Percentiles rank a stretch among this genome's conserved stretches.
Evolutionary conservation across 352 stramenopile species (phyloP).

Genomic region (Chrysophaeum taylorii): DNA sequence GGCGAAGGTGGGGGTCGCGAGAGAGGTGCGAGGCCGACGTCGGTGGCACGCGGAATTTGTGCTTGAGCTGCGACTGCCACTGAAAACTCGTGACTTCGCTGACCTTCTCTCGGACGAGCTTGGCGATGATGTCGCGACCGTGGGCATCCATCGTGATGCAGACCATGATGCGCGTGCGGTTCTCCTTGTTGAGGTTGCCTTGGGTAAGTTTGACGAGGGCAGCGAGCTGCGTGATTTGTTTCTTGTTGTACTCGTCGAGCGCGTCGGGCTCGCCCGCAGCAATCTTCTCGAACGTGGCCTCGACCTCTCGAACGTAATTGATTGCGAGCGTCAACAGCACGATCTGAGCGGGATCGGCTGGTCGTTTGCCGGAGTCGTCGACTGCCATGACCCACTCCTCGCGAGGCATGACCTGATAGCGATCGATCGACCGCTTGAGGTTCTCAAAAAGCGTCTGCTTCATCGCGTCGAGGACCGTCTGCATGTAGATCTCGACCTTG

Average conservation of each 20-base stretch:
- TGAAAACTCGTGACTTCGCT: slow-evolving; percentile 69
- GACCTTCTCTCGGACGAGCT: slow-evolving; percentile 77
- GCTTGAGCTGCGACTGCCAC: slow-evolving; percentile 89
- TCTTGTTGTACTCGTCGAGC: slow-evolving; percentile 73
- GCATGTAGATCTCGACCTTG: slow-evolving; percentile 93
- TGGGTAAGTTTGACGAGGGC: slow-evolving; percentile 81
- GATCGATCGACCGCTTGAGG: slow-evolving; percentile 74
- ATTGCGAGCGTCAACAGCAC: slow-evolving; percentile 78
- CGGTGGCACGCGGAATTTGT: slow-evolving; percentile 75
- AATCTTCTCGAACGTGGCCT: slow-evolving; percentile 62
- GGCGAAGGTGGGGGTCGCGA: slow-evolving; percentile 65
- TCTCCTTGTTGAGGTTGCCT: slow-evolving; percentile 73
- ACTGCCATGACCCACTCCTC: slow-evolving; percentile 91
- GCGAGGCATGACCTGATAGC: slow-evolving; percentile 75
- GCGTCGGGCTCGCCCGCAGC: slow-evolving; percentile 60
- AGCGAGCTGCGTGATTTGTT: slow-evolving; percentile 79
- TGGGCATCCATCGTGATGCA: slow-evolving; percentile 90
- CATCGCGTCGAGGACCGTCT: slow-evolving; percentile 83
- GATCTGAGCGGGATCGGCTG: slow-evolving; percentile 84
- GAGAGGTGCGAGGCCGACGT: slow-evolving; percentile 71
- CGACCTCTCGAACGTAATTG: slow-evolving; percentile 82
- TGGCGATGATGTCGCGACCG: slow-evolving; percentile 83
- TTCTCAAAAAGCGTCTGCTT: slow-evolving; percentile 83
- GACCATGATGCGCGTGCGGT: slow-evolving; percentile 84
- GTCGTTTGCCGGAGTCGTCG: slow-evolving; percentile 57